Evolutionary conservation across 2,329 filamentous ascomycete genomes (phyloP).

Genomic region (Venturia pyrina): DNA sequence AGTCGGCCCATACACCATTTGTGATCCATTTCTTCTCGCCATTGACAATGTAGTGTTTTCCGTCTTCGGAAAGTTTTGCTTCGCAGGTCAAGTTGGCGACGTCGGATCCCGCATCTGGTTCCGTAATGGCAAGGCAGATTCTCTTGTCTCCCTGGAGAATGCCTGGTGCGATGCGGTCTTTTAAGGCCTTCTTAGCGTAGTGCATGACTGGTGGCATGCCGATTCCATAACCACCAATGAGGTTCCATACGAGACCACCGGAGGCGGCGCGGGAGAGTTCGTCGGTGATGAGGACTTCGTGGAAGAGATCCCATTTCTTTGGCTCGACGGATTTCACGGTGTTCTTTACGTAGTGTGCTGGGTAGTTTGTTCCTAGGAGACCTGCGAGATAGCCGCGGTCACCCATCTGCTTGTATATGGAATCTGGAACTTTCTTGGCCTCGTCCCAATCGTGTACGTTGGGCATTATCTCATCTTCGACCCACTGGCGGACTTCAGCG

Average conservation of each 20-base stretch:
- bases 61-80: slow-evolving; percentile 87
- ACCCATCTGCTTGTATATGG: slow-evolving; percentile 93
- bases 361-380: slow-evolving; percentile 75
- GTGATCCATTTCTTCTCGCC: slow-evolving; percentile 99
- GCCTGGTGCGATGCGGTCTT: slow-evolving; percentile 78
- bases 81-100: slow-evolving; percentile 94
- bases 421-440: slow-evolving; percentile 75
- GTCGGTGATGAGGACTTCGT: slow-evolving; percentile 91
- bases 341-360: slow-evolving; percentile 60
- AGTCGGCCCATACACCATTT: slow-evolving; percentile 93
- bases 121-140: slow-evolving; percentile 94
- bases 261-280: slow-evolving; percentile 83
- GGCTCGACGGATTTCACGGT: slow-evolving; percentile 66
- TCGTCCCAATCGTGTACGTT: slow-evolving; percentile 96
- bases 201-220: slow-evolving; percentile 86
- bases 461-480: slow-evolving; percentile 81
- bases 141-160: slow-evolving; percentile 90
- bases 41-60: slow-evolving; percentile 98
- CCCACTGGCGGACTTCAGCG: slow-evolving; percentile 83
- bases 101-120: slow-evolving; percentile 89
- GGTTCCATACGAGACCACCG: slow-evolving; percentile 92
- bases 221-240: slow-evolving; percentile 94
- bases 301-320: slow-evolving; percentile 96
- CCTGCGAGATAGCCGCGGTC: slow-evolving; percentile 89
- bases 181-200: slow-evolving; percentile 75